phyloP scores from a whole-genome alignment of 768 basidiomycete genomes.

The Postia placenta region DNA sequence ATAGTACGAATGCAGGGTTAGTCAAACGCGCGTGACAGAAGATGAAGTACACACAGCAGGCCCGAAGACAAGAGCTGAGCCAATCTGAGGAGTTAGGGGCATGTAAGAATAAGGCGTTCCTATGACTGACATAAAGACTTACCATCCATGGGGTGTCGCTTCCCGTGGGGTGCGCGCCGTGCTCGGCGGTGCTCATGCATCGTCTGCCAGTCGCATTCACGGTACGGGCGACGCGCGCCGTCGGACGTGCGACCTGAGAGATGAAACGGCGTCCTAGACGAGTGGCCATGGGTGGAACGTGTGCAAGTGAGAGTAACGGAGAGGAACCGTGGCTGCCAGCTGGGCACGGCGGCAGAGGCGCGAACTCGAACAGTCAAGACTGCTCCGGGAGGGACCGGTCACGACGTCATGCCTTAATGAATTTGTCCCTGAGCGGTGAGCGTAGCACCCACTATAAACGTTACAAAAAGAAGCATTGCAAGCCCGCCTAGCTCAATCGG shows the following conservation, averaged over 20 bases:
- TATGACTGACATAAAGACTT: not conserved
- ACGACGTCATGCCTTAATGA: constrained; percentile 8
- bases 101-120: not conserved
- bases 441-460: too few relatives aligned
- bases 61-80: constrained; percentile 20
- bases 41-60: constrained; percentile 13
- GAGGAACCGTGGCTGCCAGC: constrained; percentile 4
- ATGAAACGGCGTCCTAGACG: constrained; percentile 16
- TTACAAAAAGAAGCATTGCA: not conserved
- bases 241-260: constrained; percentile 10
- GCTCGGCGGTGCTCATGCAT: constrained; percentile 16
- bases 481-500: constrained; percentile 63
- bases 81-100: constrained; percentile 13
- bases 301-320: constrained; percentile 1
- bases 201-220: constrained; percentile 11
- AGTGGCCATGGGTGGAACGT: constrained; percentile 16
- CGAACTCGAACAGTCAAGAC: not conserved
- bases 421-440: too few relatives aligned
- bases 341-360: not conserved
- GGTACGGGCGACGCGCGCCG: constrained; percentile 12
- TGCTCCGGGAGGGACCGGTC: constrained; percentile 6
- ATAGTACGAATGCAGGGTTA: not conserved
- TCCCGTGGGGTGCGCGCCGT: constrained; percentile 10
- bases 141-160: constrained; percentile 22
- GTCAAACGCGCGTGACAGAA: not conserved